phyloP scores from a whole-genome alignment of 2,329 filamentous ascomycete genomes.

The Fusarium pseudograminearum region DNA sequence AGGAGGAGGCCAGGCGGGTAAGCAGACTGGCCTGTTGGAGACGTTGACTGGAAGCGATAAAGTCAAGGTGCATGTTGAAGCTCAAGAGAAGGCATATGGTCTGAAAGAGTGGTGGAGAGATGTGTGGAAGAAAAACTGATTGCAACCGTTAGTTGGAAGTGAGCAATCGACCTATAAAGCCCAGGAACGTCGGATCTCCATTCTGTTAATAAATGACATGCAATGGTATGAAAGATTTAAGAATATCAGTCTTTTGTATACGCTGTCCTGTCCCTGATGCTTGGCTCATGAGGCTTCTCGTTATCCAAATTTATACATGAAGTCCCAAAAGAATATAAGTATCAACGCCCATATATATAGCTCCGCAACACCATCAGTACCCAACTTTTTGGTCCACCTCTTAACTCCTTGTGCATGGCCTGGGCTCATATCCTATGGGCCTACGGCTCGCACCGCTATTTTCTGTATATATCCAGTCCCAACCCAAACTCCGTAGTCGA shows the following conservation, averaged over 20 bases:
- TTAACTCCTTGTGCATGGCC: constrained; percentile 6
- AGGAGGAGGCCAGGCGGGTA: constrained; percentile 49
- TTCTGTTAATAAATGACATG: not conserved
- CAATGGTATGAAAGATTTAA: not conserved
- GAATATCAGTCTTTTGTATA: constrained; percentile 1
- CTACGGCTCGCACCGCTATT: constrained; percentile 23
- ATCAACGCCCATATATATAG: constrained; percentile 12
- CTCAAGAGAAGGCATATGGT: constrained; percentile 81
- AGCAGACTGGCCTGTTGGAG: constrained; percentile 68
- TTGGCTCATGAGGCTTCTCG: constrained; percentile 1
- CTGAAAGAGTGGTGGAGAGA: constrained; percentile 92
- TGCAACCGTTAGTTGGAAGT: not conserved
- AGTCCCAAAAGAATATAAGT: constrained; percentile 9
- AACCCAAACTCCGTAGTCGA: constrained; percentile 33
- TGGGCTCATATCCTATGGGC: constrained; percentile 3
- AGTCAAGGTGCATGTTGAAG: constrained; percentile 77
- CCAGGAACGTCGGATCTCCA: not conserved
- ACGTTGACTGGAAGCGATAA: constrained; percentile 65
- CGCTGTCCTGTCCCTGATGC: constrained; percentile 10
- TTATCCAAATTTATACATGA: constrained; percentile 14
- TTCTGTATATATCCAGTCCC: constrained; percentile 30
- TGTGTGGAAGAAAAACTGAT: constrained; percentile 64
- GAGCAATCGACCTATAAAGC: not conserved
- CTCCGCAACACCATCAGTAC: constrained; percentile 28
- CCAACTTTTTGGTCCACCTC: constrained; percentile 26